A percentile compares a stretch with the other conserved stretches of the same genome.
Evolutionary conservation across 2,329 filamentous ascomycete species (phyloP).

Genomic region (Westerdykella sp.): DNA sequence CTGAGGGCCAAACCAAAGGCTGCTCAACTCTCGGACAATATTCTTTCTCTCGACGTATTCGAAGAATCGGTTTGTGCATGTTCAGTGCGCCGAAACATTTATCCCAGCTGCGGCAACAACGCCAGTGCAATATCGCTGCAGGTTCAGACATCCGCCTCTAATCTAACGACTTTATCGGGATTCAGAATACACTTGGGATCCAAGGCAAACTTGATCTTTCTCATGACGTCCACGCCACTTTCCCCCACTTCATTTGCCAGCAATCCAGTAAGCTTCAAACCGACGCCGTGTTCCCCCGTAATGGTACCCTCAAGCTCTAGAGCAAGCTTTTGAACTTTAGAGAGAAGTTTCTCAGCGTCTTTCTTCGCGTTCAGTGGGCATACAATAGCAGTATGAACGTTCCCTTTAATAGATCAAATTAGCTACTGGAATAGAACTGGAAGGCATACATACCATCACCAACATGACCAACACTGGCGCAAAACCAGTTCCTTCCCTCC

Average conservation of each 20-base stretch:
- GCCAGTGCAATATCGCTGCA: too few species aligned
- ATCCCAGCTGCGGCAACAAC: too few species aligned
- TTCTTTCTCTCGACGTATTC: too few species aligned
- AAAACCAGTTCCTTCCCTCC: constrained; percentile 39
- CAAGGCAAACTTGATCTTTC: constrained; percentile 71
- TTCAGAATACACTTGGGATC: constrained; percentile 64
- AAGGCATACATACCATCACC: constrained; percentile 51
- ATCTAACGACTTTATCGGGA: constrained; percentile 55
- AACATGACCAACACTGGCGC: constrained; percentile 61
- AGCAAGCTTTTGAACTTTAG: constrained; percentile 67
- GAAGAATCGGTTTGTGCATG: too few species aligned
- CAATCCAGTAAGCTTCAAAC: constrained; percentile 75
- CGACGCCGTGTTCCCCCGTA: constrained; percentile 78
- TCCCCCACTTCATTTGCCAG: constrained; percentile 69
- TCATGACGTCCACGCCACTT: constrained; percentile 69
- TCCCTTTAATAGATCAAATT: constrained; percentile 10
- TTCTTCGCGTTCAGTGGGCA: constrained; percentile 20
- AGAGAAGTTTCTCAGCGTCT: constrained; percentile 22
- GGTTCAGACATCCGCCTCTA: constrained; percentile 30
- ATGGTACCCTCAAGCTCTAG: constrained; percentile 78
- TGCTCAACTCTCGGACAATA: too few species aligned
- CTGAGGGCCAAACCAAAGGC: too few species aligned
- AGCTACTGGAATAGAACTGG: background rate
- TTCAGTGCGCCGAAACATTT: too few species aligned
- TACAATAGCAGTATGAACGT: constrained; percentile 32